Percentiles rank a stretch among this genome's conserved stretches.
Conservation (phyloP, 805 yeast species). For the Brettanomyces nanus region DNA sequence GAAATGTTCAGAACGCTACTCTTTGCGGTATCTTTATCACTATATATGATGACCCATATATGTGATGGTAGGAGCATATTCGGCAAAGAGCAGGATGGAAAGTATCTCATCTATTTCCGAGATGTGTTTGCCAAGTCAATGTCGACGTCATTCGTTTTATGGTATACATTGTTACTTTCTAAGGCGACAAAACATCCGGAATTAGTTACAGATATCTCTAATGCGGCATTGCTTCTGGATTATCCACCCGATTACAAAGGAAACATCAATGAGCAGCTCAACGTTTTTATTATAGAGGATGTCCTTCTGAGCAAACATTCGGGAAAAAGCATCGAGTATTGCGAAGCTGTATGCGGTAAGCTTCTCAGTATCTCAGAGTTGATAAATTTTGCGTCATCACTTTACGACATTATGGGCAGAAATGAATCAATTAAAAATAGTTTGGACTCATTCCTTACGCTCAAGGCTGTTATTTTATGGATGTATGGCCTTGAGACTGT, state of each 20-base stretch:
- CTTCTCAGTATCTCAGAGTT: neutral
- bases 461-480: neutral
- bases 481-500: neutral
- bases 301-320: neutral
- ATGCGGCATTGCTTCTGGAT: neutral
- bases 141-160: neutral
- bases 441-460: conserved; percentile 1
- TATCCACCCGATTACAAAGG: neutral
- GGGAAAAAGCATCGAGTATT: neutral
- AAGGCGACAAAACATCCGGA: neutral
- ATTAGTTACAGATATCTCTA: neutral
- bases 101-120: conserved; percentile 2
- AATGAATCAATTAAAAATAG: neutral
- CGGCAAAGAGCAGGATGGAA: neutral
- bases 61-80: neutral
- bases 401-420: neutral
- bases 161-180: neutral
- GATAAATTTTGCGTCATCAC: neutral
- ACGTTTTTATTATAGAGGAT: neutral
- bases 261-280: neutral
- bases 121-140: neutral
- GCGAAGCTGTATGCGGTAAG: neutral
- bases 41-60: conserved; percentile 7
- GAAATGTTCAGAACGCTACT: neutral
- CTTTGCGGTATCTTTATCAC: conserved; percentile 3